These are phyloP conservation scores for Rhizopogon vulgaris DNA, from an alignment of 768 basidiomycete genomes.

Conservation along the genomic window DNA sequence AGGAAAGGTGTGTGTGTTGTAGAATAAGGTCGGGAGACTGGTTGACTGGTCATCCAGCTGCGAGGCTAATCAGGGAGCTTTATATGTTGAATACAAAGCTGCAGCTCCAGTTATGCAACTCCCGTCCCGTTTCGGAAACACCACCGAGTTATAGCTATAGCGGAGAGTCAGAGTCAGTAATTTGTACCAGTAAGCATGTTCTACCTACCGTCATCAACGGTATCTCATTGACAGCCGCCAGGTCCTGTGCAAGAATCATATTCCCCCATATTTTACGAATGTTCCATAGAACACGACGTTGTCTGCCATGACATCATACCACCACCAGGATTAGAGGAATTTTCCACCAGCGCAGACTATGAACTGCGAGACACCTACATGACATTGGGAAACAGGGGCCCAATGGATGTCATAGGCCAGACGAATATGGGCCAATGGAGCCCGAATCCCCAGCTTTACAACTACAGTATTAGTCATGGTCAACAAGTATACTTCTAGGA, in stretches of 20 bases:
- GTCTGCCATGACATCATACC: background rate
- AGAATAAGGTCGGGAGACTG: background rate
- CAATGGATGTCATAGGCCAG: background rate
- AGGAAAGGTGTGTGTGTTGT: background rate
- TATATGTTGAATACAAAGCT: background rate
- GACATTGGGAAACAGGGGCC: background rate
- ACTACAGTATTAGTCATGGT: background rate
- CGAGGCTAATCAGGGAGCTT: background rate
- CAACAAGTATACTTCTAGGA: background rate
- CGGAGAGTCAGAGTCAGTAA: background rate
- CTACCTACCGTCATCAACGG: background rate
- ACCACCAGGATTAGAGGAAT: background rate
- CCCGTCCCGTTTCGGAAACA: background rate
- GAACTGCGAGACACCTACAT: background rate
- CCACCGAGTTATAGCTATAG: background rate
- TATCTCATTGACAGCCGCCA: background rate
- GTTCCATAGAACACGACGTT: background rate
- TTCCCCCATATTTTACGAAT: background rate
- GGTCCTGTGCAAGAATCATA: background rate
- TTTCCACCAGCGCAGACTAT: background rate
- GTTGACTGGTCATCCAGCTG: background rate
- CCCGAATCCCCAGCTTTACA: background rate
- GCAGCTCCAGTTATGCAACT: background rate
- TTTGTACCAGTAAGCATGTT: background rate
- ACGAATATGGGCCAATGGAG: background rate